These are phyloP conservation scores for Sindora glabra DNA, from an alignment of 306 rosid species.

Conservation along the genomic window DNA sequence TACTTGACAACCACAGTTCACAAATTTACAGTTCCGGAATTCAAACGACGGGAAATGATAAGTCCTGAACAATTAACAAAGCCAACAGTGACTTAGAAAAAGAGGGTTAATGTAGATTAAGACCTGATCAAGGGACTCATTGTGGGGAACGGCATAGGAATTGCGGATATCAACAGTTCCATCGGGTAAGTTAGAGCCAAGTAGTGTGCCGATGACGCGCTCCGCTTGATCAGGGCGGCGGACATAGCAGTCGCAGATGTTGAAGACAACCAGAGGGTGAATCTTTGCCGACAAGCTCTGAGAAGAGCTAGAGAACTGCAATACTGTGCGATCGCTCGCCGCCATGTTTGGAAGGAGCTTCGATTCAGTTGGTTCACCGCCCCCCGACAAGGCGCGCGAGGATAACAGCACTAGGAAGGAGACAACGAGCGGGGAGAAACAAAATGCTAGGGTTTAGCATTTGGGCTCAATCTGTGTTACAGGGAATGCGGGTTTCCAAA, in stretches of 20 bases:
- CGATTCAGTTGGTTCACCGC: conserved; percentile 2
- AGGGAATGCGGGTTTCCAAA: background rate
- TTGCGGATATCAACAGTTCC: conserved; percentile 84
- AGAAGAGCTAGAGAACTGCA: conserved; percentile 63
- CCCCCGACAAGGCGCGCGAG: conserved; percentile 12
- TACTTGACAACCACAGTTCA: background rate
- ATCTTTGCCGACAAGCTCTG: conserved; percentile 58
- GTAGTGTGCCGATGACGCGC: conserved; percentile 91
- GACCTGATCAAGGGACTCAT: conserved; percentile 77
- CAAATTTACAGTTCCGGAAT: background rate
- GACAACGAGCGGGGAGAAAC: background rate
- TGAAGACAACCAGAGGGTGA: conserved; percentile 78
- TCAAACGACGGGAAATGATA: background rate
- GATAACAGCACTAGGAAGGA: background rate
- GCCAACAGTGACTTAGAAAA: too few relatives aligned
- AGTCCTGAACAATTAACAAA: background rate
- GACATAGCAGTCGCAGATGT: conserved; percentile 81
- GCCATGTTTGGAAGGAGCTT: conserved; percentile 54
- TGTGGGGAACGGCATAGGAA: conserved; percentile 94
- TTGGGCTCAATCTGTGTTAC: conserved; percentile 1
- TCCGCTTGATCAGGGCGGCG: conserved; percentile 90
- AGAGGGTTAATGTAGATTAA: background rate
- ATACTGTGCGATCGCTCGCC: conserved; percentile 46
- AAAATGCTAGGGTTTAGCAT: conserved; percentile 5
- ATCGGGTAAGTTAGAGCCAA: conserved; percentile 65